phyloP scores from a whole-genome alignment of 306 rosid species.

The Cicer bijugum region DNA sequence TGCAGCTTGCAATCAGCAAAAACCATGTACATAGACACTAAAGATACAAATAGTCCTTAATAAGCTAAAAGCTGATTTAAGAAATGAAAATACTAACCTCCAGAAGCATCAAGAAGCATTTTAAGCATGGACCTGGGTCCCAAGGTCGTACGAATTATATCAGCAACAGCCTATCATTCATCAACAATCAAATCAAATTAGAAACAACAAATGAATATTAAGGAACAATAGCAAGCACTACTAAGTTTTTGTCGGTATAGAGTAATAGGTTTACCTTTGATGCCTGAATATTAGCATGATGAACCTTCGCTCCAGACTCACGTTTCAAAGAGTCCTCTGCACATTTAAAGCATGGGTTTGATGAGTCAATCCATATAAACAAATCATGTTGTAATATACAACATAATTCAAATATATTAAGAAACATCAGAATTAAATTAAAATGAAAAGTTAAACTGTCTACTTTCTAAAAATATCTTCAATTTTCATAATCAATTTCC shows the following conservation, averaged over 20 bases:
- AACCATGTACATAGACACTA: constrained; percentile 2
- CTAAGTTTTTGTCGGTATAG: neutral
- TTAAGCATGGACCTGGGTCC: constrained; percentile 98
- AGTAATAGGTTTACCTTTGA: constrained; percentile 62
- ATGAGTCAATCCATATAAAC: constrained; percentile 15
- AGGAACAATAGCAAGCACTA: neutral
- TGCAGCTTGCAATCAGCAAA: constrained; percentile 8
- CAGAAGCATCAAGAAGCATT: constrained; percentile 82
- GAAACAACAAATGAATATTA: constrained; percentile 17
- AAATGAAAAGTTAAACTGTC: too few relatives aligned
- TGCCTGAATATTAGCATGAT: constrained; percentile 91
- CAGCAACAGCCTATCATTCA: constrained; percentile 81
- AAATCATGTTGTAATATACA: neutral
- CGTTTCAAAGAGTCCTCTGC: constrained; percentile 92
- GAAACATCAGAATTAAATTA: neutral
- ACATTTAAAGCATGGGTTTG: constrained; percentile 35
- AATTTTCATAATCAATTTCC: neutral
- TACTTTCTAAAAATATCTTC: too few relatives aligned
- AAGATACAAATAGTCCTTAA: neutral
- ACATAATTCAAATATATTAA: constrained; percentile 4
- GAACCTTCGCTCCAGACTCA: constrained; percentile 91
- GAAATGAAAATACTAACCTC: constrained; percentile 61
- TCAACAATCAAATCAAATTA: constrained; percentile 29
- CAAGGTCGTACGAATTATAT: constrained; percentile 88
- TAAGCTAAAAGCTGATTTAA: neutral